phyloP scores from a whole-genome alignment of 768 basidiomycete genomes.

The Termitomyces sp. region DNA sequence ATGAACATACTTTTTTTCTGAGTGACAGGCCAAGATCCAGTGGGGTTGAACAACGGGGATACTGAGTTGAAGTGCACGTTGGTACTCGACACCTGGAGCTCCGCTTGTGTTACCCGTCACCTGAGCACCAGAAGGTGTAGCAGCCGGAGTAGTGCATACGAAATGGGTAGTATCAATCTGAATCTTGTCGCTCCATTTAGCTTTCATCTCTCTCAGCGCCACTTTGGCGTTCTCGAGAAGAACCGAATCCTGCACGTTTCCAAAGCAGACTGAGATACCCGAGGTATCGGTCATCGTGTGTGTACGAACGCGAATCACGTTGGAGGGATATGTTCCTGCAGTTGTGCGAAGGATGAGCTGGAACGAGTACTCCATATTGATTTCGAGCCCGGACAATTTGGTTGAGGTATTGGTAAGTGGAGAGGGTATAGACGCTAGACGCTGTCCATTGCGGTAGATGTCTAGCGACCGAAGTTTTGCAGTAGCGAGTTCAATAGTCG shows the following conservation, averaged over 20 bases:
- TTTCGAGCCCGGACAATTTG: slow-evolving; percentile 78
- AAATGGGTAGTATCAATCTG: slow-evolving; percentile 99
- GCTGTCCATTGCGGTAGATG: slow-evolving; percentile 88
- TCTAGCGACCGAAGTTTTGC: slow-evolving; percentile 86
- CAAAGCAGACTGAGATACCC: slow-evolving; percentile 94
- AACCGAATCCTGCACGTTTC: slow-evolving; percentile 74
- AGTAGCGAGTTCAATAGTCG: slow-evolving; percentile 76
- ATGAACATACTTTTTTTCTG: slow-evolving; percentile 70
- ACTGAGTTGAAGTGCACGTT: slow-evolving; percentile 89
- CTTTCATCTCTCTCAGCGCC: slow-evolving; percentile 81
- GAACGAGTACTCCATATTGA: slow-evolving; percentile 88
- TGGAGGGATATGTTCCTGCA: slow-evolving; percentile 87
- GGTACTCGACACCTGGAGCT: slow-evolving; percentile 84
- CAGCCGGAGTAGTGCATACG: slow-evolving; percentile 88
- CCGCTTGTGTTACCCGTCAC: slow-evolving; percentile 47
- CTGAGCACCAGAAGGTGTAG: slow-evolving; percentile 55
- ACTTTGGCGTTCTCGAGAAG: slow-evolving; percentile 79
- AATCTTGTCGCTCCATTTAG: slow-evolving; percentile 88
- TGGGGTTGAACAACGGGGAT: slow-evolving; percentile 94
- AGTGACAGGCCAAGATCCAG: slow-evolving; percentile 89
- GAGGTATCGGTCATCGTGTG: slow-evolving; percentile 96
- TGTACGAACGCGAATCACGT: slow-evolving; percentile 77
- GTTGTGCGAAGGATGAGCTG: slow-evolving; percentile 92
- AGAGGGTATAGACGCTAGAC: slow-evolving; percentile 82
- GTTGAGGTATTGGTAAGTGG: slow-evolving; percentile 83